Base-by-base conservation (phyloP, 768 basidiomycete genomes). In the Phaffia tasmanica region DNA sequence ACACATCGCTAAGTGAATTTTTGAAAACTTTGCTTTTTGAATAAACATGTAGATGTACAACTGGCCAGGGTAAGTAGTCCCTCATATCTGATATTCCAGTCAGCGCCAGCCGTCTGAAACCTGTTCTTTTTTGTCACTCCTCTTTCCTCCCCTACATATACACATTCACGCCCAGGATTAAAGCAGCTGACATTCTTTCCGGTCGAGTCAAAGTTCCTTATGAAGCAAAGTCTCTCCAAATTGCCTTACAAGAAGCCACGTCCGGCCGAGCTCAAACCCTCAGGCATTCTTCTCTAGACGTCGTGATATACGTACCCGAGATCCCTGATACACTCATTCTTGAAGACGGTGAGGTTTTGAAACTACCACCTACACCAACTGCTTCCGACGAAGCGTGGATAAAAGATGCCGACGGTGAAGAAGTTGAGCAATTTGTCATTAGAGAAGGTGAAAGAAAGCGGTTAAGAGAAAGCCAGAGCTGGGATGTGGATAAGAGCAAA, bases 341-440 rank as follows among this genome's bases (percentile, higher is more conserved):
- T 18, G 57, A 57, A 0, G 69, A 69, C 3, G 73, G 72, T 47
- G 74, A 75, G 67, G 69, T 71, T 29, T 70, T 75, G 21, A 69
- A 68, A 14, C 62, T 75, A 0, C 74, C 74, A 19, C 74, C 74
- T 21, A 75, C 74, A 23, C 74, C 74, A 65, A 74, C 62, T 42
- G 35, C 35, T 4, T 42, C 35, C 11, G 35, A 42, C 35, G 11
- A 42, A 42, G 35, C 35, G 4, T 42, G 35, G 35, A 11, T 42
- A 11, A 42, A 11, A 11, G 35, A 42, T 42, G 35, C 35, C 11
- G 35, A 42, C 11, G 35, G 35, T 42, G 35, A 42, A 42, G 35
- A 42, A 11, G 11, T 42, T 42, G 35, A 42, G 11, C 35, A 11
- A 42, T 42, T 42, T 11, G 35, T 42, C 35, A 42, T 42, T 11